Percentiles rank a stretch among this genome's conserved stretches.
These are phyloP conservation scores for Chlorella variabilis DNA, from an alignment of 163 green algal genomes.

Conservation along the genomic window DNA sequence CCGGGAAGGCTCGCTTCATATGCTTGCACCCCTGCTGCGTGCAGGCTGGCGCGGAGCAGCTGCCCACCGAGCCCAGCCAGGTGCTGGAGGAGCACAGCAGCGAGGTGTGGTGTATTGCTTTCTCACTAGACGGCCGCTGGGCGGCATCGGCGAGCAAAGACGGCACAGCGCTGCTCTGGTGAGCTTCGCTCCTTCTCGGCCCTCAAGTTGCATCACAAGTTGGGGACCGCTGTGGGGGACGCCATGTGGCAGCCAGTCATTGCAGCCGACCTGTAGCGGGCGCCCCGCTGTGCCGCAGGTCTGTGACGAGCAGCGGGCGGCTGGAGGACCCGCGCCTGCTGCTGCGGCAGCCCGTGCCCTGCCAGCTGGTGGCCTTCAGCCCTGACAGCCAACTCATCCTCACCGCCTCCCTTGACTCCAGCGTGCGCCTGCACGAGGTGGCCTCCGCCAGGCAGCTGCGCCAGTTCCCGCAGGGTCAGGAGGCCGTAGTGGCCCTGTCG, in stretches of 20 bases:
- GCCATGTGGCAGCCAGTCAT: too few relatives aligned
- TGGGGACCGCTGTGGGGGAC: too few relatives aligned
- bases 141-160: conserved; percentile 87
- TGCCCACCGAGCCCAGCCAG: conserved; percentile 66
- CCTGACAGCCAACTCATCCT: conserved; percentile 74
- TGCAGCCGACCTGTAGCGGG: too few relatives aligned
- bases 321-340: conserved; percentile 22
- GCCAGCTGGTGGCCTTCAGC: conserved; percentile 72
- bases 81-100: conserved; percentile 83
- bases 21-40: background rate
- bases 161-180: conserved; percentile 73
- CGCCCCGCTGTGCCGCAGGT: too few relatives aligned
- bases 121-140: conserved; percentile 78
- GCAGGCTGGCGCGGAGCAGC: conserved; percentile 42
- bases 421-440: conserved; percentile 79
- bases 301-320: conserved; percentile 7
- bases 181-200: background rate
- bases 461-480: background rate
- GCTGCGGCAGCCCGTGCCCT: conserved; percentile 23
- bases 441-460: conserved; percentile 41
- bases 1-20: too few relatives aligned
- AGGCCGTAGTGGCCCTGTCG: conserved; percentile 62
- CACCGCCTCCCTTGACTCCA: conserved; percentile 64
- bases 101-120: conserved; percentile 94
- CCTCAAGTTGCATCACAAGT: too few relatives aligned